Base-by-base conservation (phyloP, 345 rosid genomes). In the Euphorbia pulcherrima region DNA sequence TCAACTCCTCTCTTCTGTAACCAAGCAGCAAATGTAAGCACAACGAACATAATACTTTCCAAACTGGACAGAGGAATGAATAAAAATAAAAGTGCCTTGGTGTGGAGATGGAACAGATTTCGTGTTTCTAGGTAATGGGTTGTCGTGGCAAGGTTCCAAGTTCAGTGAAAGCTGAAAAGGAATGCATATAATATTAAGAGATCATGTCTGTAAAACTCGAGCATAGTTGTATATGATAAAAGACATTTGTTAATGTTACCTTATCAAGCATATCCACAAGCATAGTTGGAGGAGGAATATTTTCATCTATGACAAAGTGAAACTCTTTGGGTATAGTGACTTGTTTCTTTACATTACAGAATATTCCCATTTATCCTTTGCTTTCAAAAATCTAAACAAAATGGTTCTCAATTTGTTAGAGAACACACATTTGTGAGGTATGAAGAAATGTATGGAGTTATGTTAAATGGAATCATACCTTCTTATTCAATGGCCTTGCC, bases 401-500 rank as follows among this genome's bases (percentile, higher is more conserved):
- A 56, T 29, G 54, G 37, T 46, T 5, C 46, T 18, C 16, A 47
- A 50, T 62, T 28, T 65, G 14, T 13, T 39, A n/a, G n/a, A 13
- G 20, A 33, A 44, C 50, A 29, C 67, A 20, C 13, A 41, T 30
- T 27, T 35, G 35, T 47, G 13, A 59, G 39, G 21, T 58, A 37
- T 26, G 16, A 11, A 28, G 61, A 47, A 16, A 47, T 14, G 40
- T n/a, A n/a, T n/a, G n/a, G n/a, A n/a, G n/a, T n/a, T n/a, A n/a
- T n/a, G n/a, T 28, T 62, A 53, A 54, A 27, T 56, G 24, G 70
- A 65, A 64, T 1, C 21, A 10, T 78, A 94, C 99, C 97, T 95
- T 95, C 69, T 85, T 92, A 69, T 95, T 90, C 78, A 95, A 74
- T 74, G 97, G 96, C 81, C 85, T 91, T 37, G 99, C 99, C 85